Base-by-base conservation (phyloP, 2,329 filamentous ascomycete species). In the Sclerotinia sclerotiorum region DNA sequence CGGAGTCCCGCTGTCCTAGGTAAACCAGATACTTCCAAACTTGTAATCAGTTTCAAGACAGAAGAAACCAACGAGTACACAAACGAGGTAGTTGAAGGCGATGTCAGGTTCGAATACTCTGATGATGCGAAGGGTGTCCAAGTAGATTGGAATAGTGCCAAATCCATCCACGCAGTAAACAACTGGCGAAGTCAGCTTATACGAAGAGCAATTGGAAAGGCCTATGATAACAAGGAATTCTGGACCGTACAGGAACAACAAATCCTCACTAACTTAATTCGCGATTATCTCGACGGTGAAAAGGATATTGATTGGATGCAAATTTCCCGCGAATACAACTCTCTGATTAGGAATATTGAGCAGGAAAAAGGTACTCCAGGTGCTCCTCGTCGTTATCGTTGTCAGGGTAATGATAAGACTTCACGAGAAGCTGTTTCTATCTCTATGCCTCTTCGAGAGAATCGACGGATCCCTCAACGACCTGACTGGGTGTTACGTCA, bases 201-300 rank as follows among this genome's bases (percentile, higher is more conserved):
- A 19, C 64, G 64, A 49, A 44, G 64, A 48, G 24, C 17, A 2
- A 39, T 67, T 7, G 64, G 64, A 1, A 60, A 39, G 39, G n/a
- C 21, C 2, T 67, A 67, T n/a, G 27, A 60, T 19, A 61, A 42
- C 2, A 27, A 19, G 8, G 32, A 61, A 0, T 61, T 67, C 21
- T 67, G 44, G 54, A 67, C 64, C 2, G 46, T 67, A 8, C 29
- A 51, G 39, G 64, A 67, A 42, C 54, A 58, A 61, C 13, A 52
- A 13, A 60, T 51, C 2, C 21, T 67, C 11, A 58, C 55, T 15
- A 10, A 1, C 2, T 11, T 67, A 4, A 32, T 67, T 49, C 44
- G 17, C 5, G 5, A 27, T 21, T 27, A 52, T 35, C 35, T 62
- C 3, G 24, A 61, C 15, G 19, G 5, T 6, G 35, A 27, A 19